phyloP scores from a whole-genome alignment of 2,329 filamentous ascomycete species.

The Macrophomina phaseolina region DNA sequence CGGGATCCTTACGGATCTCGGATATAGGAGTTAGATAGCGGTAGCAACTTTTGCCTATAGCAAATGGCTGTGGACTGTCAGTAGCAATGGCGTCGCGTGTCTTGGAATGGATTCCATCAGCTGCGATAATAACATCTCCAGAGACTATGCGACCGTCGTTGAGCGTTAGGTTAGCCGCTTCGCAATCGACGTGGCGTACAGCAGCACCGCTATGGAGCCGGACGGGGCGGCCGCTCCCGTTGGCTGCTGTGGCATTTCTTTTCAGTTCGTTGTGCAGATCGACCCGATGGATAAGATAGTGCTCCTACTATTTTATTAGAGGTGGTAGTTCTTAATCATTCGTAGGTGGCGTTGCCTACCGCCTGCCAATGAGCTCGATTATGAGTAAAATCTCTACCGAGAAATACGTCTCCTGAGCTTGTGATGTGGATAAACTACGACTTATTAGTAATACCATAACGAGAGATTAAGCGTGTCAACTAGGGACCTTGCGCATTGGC shows the following conservation, averaged over 20 bases:
- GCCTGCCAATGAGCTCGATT: neutral
- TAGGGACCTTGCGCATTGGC: neutral
- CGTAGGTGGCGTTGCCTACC: neutral
- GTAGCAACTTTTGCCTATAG: constrained; percentile 63
- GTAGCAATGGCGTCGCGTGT: constrained; percentile 38
- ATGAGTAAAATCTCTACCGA: neutral
- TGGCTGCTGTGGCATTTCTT: constrained; percentile 30
- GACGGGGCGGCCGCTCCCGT: constrained; percentile 44
- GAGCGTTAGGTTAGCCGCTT: constrained; percentile 51
- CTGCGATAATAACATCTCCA: constrained; percentile 60
- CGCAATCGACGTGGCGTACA: constrained; percentile 52
- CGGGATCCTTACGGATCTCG: constrained; percentile 47
- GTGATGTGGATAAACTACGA: neutral
- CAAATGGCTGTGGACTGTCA: constrained; percentile 45
- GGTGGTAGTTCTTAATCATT: no score
- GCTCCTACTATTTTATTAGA: neutral
- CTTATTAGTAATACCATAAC: neutral
- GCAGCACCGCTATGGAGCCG: constrained; percentile 49
- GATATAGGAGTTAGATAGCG: constrained; percentile 60
- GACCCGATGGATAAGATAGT: constrained; percentile 56
- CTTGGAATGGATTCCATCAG: constrained; percentile 57
- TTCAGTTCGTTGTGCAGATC: constrained; percentile 61
- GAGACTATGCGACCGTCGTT: constrained; percentile 51
- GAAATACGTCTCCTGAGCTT: neutral
- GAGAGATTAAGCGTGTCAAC: no score